Base-by-base conservation (phyloP, 1,284 basidiomycete species). In the Cutaneotrichosporon sp. region DNA sequence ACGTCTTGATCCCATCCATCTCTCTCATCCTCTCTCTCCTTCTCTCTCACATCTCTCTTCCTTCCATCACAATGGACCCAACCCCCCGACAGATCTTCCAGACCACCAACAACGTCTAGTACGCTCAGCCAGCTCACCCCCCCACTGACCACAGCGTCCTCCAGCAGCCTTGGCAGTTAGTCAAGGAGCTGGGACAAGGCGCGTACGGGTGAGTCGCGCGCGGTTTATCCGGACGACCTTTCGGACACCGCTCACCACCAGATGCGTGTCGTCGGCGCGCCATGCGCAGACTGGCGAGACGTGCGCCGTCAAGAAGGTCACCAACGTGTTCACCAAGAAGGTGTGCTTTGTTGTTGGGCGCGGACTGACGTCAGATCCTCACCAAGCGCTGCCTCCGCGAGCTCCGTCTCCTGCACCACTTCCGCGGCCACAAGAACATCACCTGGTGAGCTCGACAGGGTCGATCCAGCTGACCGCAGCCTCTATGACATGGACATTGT, bases 401-500 rank as follows among this genome's bases (percentile, higher is more conserved):
- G 81, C 91, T 97, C 80, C 91, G 91, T 87, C 82, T 97, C 36
- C 81, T 97, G 34, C 93, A 95, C 80, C 95, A 97, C 79, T 97
- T 97, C 82, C 85, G 94, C 68, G 93, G 94, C 10, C 94, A 97
- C 82, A 97, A 97, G 83, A 97, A 97, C 90, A 92, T 92, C 68
- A 92, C 89, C 59, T 91, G 64, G 62, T 59, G 50, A 49, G 65
- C 22, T 25, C 27, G 16, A 33, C 11, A 8, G 47, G 10, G 13
- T 20, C 27, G 20, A 5, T 2, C 5, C 27, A 34, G 29, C 50
- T 50, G 25, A 54, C 46, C 10, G 36, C 46, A 82, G 94, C 74
- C 81, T 97, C 46, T 97, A 97, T 73, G 95, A 97, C 78, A 95
- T 97, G 91, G 94, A 95, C 77, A 92, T 95, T 62, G 91, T 95